phyloP scores from a whole-genome alignment of 257 asterid species.

The Lavandula angustifolia region DNA sequence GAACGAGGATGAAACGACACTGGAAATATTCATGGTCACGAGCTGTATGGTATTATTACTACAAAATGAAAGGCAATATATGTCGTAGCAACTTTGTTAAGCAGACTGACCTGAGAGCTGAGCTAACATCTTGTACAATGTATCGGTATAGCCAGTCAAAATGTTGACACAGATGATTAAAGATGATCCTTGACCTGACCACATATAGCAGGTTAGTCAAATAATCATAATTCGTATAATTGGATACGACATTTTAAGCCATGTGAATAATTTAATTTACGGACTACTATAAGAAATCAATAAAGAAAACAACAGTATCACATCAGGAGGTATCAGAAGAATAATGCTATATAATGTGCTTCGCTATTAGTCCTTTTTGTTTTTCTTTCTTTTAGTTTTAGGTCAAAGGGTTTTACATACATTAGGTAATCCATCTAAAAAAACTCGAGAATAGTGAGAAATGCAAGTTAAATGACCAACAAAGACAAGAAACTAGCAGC shows the following conservation, averaged over 20 bases:
- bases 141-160: slow-evolving; percentile 94
- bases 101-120: slow-evolving; percentile 74
- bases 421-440: not conserved
- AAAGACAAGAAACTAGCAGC: slow-evolving; percentile 9
- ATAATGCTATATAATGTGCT: not conserved
- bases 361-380: slow-evolving; percentile 8
- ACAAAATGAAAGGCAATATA: slow-evolving; percentile 21
- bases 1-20: slow-evolving; percentile 2
- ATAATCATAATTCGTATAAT: slow-evolving; percentile 3
- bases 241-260: not conserved
- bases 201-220: slow-evolving; percentile 30
- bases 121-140: slow-evolving; percentile 83
- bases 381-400: not conserved
- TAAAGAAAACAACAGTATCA: not conserved
- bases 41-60: slow-evolving; percentile 9
- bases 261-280: slow-evolving; percentile 5
- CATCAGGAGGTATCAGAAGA: not conserved
- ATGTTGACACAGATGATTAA: slow-evolving; percentile 89
- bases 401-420: not conserved
- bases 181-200: slow-evolving; percentile 96
- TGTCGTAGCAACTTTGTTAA: not conserved
- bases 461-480: not conserved
- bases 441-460: not conserved
- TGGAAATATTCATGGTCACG: slow-evolving; percentile 1
- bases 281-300: slow-evolving; percentile 6